Conservation (phyloP, 164 flowering plant species). For the Malania oleifera region DNA sequence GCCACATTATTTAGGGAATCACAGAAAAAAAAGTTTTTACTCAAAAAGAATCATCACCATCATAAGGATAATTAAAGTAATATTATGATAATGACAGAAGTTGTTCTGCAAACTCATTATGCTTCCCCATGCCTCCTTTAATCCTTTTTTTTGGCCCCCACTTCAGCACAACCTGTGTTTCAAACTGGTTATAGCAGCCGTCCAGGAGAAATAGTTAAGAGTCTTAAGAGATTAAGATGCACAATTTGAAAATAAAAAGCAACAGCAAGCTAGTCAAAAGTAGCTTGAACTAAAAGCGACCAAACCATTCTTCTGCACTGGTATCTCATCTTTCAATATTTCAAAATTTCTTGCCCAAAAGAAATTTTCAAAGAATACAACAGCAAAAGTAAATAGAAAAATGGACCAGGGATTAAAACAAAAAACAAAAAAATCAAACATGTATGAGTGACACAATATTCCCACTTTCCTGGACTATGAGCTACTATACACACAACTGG, state of each 20-base stretch:
- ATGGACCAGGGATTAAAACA: not conserved
- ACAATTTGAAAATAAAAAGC: not conserved
- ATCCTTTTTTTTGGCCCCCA: too few species aligned
- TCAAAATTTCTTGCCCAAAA: conserved; percentile 15
- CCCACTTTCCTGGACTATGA: conserved; percentile 7
- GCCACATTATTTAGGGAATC: not conserved
- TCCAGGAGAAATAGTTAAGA: too few species aligned
- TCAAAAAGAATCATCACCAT: not conserved
- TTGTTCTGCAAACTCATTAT: not conserved
- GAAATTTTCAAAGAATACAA: conserved; percentile 19
- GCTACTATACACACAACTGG: conserved; percentile 21
- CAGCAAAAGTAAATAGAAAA: not conserved
- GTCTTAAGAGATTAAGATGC: too few species aligned
- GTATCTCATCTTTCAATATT: conserved; percentile 4
- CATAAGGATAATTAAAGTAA: not conserved
- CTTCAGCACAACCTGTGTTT: too few species aligned
- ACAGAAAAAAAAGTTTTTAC: not conserved
- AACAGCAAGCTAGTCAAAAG: not conserved
- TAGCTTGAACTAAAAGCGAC: not conserved
- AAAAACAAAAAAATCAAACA: not conserved
- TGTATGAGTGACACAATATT: conserved; percentile 8
- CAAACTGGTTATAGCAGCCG: too few species aligned
- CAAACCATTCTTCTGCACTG: conserved; percentile 5
- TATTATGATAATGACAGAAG: not conserved
- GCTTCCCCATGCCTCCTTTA: not conserved